These are phyloP conservation scores for Acanthamoeba castellanii DNA, from an alignment of 208 protist species.

Conservation along the genomic window DNA sequence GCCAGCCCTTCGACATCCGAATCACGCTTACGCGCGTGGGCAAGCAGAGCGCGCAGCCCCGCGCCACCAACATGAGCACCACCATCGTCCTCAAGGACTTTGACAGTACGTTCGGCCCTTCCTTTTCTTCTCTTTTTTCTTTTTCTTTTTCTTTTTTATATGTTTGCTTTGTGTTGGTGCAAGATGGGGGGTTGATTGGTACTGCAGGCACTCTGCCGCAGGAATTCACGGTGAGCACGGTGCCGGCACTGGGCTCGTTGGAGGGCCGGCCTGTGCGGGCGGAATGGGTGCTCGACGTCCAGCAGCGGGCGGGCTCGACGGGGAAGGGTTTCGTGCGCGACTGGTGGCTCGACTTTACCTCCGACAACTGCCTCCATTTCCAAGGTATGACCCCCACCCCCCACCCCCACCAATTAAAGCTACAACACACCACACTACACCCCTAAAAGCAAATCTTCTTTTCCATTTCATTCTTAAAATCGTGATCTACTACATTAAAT, in stretches of 20 bases:
- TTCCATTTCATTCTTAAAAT: too few species aligned
- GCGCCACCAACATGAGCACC: conserved; percentile 31
- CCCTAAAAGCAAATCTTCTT: too few species aligned
- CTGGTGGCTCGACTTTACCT: neutral
- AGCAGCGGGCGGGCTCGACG: neutral
- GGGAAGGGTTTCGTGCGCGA: neutral
- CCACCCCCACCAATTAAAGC: too few species aligned
- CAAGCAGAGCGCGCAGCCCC: neutral
- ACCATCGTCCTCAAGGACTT: neutral
- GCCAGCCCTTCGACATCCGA: neutral
- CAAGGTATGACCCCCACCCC: too few species aligned
- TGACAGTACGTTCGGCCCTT: too few species aligned
- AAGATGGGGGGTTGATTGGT: too few species aligned
- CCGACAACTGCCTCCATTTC: conserved; percentile 31
- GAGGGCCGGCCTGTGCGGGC: neutral
- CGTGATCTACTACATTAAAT: too few species aligned
- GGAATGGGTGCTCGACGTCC: neutral
- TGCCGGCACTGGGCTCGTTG: neutral
- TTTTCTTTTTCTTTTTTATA: too few species aligned
- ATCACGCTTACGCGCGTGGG: neutral
- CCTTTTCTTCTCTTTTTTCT: too few species aligned
- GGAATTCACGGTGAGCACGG: neutral
- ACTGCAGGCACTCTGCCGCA: too few species aligned
- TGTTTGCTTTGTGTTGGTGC: too few species aligned
- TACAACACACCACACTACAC: too few species aligned